Evolutionary conservation across 2,329 filamentous ascomycete species (phyloP), one percentile per base, ranked within the genome.

Genomic region (Thermoascus crustaceus): DNA sequence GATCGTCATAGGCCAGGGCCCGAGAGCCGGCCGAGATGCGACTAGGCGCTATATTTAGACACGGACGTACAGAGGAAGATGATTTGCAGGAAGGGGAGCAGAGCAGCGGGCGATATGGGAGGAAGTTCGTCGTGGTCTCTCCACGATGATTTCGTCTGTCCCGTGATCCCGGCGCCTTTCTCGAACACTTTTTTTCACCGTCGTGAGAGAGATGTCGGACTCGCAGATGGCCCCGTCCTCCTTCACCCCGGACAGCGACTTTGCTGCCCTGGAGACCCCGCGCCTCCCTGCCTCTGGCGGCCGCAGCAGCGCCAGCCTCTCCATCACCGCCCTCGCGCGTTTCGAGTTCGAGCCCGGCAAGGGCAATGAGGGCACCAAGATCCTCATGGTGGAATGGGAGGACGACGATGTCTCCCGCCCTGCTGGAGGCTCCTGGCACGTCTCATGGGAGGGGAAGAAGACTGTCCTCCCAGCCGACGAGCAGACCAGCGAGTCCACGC

Each of bases 311-410:
- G 35, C 35, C 14, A 44, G 49, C 9, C 53, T 69, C 52, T 61
- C 61, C 0, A 59, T 68, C 30, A 74, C 72, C 38, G 80, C 80
- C n/a, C 69, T 86, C 30, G 82, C 85, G 30, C 80, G 87, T 40
- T 94, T 93, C 61, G 87, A 94, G 58, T 93, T 94, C 55, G 82
- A 88, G 61, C 70, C 76, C 0, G 81, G 79, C 22, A 76, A 75
- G 56, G 82, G 78, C 32, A 85, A 85, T 50, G 82, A 88, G 45
- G 86, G 86, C 25, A 93, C 85, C 43, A 94, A 94, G 67, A 80
- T 94, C 44, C 67, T 94, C 49, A 91, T 94, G 85, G 80, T 94
- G 24, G 86, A 94, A 59, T 94, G 87, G 87, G 78, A 85, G 55
- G 76, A 80, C 34, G 72, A 74, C 45, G 65, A 71, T 40, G 58